Conservation (phyloP, 352 stramenopile genomes). For the Phytophthora ohioensis region DNA sequence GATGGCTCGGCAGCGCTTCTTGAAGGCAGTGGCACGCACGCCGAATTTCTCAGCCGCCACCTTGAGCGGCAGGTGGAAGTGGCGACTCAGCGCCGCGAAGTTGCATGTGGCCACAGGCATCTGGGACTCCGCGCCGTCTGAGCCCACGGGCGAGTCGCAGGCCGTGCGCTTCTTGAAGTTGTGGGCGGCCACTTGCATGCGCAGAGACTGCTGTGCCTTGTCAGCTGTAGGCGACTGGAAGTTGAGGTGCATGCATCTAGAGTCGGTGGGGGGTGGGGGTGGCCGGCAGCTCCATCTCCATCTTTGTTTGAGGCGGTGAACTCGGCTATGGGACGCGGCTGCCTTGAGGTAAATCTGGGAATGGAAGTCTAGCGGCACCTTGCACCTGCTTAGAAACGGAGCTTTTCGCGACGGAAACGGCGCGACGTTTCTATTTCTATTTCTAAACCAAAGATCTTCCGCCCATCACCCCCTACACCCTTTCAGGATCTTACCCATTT, state of each 20-base stretch:
- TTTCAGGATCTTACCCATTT: slow-evolving; percentile 27
- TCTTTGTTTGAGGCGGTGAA: slow-evolving; percentile 2
- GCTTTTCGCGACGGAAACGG: slow-evolving; percentile 38
- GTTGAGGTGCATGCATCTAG: slow-evolving; percentile 40
- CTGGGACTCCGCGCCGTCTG: slow-evolving; percentile 20
- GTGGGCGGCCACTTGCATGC: slow-evolving; percentile 44
- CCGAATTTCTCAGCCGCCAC: slow-evolving; percentile 78
- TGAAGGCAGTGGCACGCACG: slow-evolving; percentile 77
- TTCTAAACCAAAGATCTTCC: slow-evolving; percentile 43
- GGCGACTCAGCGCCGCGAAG: slow-evolving; percentile 72
- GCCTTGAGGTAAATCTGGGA: slow-evolving; percentile 36
- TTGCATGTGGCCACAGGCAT: slow-evolving; percentile 58
- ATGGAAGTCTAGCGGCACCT: slow-evolving; percentile 22
- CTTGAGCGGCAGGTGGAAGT: slow-evolving; percentile 81
- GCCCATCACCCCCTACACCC: slow-evolving; percentile 38
- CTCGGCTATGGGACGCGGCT: background rate
- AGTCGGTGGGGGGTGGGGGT: slow-evolving; percentile 42
- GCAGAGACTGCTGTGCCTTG: slow-evolving; percentile 48
- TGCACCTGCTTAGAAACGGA: slow-evolving; percentile 35
- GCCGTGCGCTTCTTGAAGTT: slow-evolving; percentile 51
- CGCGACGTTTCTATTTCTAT: slow-evolving; percentile 42
- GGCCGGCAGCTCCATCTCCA: slow-evolving; percentile 50
- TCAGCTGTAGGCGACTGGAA: slow-evolving; percentile 60
- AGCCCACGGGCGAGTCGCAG: slow-evolving; percentile 36
- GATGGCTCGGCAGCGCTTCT: slow-evolving; percentile 78